phyloP scores from a whole-genome alignment of 345 rosid genomes.

The Noccaea caerulescens region DNA sequence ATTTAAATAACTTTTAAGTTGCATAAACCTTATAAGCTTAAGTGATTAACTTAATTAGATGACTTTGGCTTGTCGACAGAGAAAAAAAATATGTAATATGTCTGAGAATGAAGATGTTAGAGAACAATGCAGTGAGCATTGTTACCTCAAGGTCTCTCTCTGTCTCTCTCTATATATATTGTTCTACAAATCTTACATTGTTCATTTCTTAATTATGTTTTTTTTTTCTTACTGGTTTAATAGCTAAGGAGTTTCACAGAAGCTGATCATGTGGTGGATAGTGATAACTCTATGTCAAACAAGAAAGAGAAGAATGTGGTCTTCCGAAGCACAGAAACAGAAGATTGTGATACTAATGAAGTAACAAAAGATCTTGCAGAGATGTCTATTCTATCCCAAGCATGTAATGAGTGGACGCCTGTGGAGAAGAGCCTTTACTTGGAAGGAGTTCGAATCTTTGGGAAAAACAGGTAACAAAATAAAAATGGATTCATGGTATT shows the following conservation, averaged over 20 bases:
- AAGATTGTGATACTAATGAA: slow-evolving; percentile 8
- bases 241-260: slow-evolving; percentile 58
- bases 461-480: slow-evolving; percentile 70
- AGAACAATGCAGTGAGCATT: slow-evolving; percentile 21
- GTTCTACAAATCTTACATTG: neutral
- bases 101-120: slow-evolving; percentile 1
- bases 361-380: slow-evolving; percentile 41
- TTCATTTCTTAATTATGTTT: slow-evolving; percentile 35
- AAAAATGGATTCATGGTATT: neutral
- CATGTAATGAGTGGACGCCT: slow-evolving; percentile 66
- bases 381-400: slow-evolving; percentile 27
- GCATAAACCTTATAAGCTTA: slow-evolving; percentile 9
- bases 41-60: slow-evolving; percentile 19
- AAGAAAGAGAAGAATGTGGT: slow-evolving; percentile 58
- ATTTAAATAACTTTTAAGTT: neutral
- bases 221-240: slow-evolving; percentile 40
- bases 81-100: neutral
- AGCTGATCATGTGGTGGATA: slow-evolving; percentile 32
- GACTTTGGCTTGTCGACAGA: slow-evolving; percentile 23
- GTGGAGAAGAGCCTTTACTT: slow-evolving; percentile 73
- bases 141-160: slow-evolving; percentile 41
- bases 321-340: slow-evolving; percentile 12
- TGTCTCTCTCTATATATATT: neutral
- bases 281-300: slow-evolving; percentile 26
- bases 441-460: slow-evolving; percentile 86